These are phyloP conservation scores for Saccharomycopsis schoenii DNA, from an alignment of 805 yeast genomes.

Conservation along the genomic window DNA sequence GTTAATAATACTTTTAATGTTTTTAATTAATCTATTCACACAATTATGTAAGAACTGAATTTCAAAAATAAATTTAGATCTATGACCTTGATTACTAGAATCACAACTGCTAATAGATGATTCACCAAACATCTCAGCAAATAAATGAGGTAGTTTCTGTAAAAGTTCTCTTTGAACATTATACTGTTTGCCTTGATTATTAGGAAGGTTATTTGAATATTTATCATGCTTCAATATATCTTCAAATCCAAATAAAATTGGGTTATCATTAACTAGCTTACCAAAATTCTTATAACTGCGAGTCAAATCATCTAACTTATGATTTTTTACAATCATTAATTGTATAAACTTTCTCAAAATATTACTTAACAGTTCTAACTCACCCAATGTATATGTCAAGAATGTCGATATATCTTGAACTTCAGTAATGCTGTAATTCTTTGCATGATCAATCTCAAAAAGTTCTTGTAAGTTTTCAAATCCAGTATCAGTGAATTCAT, in stretches of 20 bases:
- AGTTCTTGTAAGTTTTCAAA: conserved; percentile 20
- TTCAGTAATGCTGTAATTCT: conserved; percentile 21
- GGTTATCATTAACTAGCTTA: neutral
- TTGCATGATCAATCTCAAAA: conserved; percentile 15
- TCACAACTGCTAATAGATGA: conserved; percentile 15
- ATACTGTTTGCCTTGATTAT: neutral
- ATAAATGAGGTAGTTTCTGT: neutral
- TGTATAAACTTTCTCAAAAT: conserved; percentile 27
- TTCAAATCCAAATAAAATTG: neutral
- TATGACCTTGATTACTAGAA: conserved; percentile 9
- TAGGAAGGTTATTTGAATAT: no score
- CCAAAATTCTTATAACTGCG: conserved; percentile 1
- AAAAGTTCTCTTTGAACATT: neutral
- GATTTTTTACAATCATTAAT: conserved; percentile 21
- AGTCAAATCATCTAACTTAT: conserved; percentile 7
- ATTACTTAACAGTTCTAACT: conserved; percentile 27
- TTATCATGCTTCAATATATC: neutral
- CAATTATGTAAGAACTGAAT: conserved; percentile 16
- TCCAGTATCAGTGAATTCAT: conserved; percentile 18
- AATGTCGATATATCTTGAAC: conserved; percentile 30
- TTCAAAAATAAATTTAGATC: conserved; percentile 5
- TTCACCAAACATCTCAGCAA: neutral
- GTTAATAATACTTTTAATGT: conserved; percentile 26
- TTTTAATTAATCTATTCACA: conserved; percentile 23
- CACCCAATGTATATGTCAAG: conserved; percentile 33